Evolutionary conservation across 2,329 filamentous ascomycete species (phyloP).

Genomic region (Fusarium xylarioides): DNA sequence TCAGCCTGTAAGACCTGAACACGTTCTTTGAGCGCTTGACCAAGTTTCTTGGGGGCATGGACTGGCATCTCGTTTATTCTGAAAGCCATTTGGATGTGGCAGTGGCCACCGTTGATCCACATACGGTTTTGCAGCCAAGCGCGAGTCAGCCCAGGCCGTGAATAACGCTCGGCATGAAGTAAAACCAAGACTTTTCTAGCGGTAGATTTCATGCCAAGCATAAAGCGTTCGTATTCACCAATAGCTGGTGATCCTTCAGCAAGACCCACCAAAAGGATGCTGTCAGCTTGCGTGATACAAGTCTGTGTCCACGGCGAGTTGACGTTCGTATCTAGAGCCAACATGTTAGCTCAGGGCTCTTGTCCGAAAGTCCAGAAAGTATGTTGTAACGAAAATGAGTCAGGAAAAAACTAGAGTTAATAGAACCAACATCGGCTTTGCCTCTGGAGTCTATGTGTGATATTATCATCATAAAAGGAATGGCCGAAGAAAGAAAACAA

Average conservation of each 20-base stretch:
- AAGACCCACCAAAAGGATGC: constrained; percentile 89
- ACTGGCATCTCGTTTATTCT: constrained; percentile 78
- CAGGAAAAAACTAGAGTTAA: constrained; percentile 77
- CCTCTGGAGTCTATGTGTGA: constrained; percentile 55
- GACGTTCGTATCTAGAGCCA: constrained; percentile 82
- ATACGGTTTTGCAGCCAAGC: constrained; percentile 91
- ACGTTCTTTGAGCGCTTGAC: constrained; percentile 86
- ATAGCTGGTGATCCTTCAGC: constrained; percentile 90
- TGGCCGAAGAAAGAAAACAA: constrained; percentile 1
- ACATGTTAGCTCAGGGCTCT: constrained; percentile 41
- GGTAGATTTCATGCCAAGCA: constrained; percentile 96
- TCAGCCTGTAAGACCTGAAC: constrained; percentile 96
- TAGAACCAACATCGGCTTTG: constrained; percentile 63
- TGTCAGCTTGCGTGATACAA: constrained; percentile 96
- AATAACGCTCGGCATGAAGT: constrained; percentile 89
- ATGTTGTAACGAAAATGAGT: constrained; percentile 40
- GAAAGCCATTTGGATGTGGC: constrained; percentile 96
- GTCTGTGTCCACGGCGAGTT: constrained; percentile 99
- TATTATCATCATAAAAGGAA: constrained; percentile 60
- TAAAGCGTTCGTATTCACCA: constrained; percentile 95
- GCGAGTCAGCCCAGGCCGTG: constrained; percentile 82
- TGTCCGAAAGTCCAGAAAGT: constrained; percentile 4
- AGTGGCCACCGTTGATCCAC: constrained; percentile 98
- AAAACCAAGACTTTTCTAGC: constrained; percentile 92
- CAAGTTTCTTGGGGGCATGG: constrained; percentile 79